Base-by-base conservation (phyloP, 352 stramenopile genomes). In the Saprolegnia diclina region DNA sequence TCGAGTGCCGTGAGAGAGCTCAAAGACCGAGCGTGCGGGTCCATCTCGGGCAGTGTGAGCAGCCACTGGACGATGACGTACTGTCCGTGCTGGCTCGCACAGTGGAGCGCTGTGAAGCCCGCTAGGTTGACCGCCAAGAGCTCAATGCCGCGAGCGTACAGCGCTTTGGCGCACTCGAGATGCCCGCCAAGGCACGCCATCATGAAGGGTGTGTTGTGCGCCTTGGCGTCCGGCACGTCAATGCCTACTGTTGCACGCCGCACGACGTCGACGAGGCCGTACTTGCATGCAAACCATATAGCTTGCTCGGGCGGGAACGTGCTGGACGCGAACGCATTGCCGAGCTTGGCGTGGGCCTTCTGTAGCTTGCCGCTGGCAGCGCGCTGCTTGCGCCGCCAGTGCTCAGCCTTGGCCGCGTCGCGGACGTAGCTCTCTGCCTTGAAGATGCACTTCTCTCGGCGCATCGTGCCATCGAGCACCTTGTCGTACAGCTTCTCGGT, bases 281-380 rank as follows among this genome's bases (percentile, higher is more conserved):
- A 84, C 76, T 91, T 91, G 65, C 85, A 85, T 13, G 80, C 82
- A 14, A 90, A 65, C 83, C 85, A 95, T 35, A 92, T 64, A 54
- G 80, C 74, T 68, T 95, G 85, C 75, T 92, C 85, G 63, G 82
- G 75, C 1, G 83, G 85, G 29, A 69, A 62, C 1, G 61, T 6
- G 21, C 11, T 62, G n/a, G 45, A 22, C 38, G 19, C 26, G 29
- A 24, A 69, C 5, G 9, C n/a, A 14, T 45, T 69, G 29, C 10
- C 44, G 26, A 69, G 24, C 63, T 69, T 69, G n/a, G 2, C 13
- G 9, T 11, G 35, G 11, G 52, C 52, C 11, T 59, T 59, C 35
- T 40, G 24, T 24, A 59, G 11, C 52, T 37, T 57, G 26, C 10
- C 37, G 53, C 40, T 62, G 16, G 45, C 26, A 9, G 21, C 50